Evolutionary conservation across 495 filamentous ascomycete genomes (phyloP).

Genomic region (Tuber umbilicatum): DNA sequence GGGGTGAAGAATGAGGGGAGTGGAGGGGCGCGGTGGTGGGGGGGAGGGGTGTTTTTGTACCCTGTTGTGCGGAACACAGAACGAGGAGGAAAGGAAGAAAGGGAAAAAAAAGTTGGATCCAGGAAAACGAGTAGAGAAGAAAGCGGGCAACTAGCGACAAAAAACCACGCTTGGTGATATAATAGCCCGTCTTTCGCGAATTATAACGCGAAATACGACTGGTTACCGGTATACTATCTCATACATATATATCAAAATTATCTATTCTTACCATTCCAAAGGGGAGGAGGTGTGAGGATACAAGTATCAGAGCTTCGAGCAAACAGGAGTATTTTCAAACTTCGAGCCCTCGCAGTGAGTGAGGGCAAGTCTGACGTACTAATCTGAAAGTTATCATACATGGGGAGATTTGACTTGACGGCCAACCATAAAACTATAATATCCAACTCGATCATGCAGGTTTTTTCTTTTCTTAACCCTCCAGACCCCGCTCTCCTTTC

Average conservation of each 20-base stretch:
- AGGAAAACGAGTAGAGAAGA: not conserved
- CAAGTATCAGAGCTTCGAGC: not conserved
- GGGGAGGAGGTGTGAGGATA: not conserved
- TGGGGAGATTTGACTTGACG: not conserved
- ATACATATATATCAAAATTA: not conserved
- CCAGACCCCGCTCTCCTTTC: not conserved
- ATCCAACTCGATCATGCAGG: not conserved
- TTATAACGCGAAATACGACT: not conserved
- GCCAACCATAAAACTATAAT: not conserved
- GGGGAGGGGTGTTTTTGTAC: constrained; percentile 5
- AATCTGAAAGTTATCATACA: not conserved
- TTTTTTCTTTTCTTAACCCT: not conserved
- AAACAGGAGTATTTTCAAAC: not conserved
- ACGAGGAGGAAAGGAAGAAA: not conserved
- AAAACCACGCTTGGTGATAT: not conserved
- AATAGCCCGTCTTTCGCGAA: not conserved
- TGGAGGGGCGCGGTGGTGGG: constrained; percentile 4
- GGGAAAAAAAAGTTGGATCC: not conserved
- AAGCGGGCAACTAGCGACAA: not conserved
- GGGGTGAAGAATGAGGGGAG: constrained; percentile 3
- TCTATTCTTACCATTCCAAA: not conserved
- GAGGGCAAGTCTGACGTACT: not conserved
- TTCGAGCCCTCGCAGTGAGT: not conserved
- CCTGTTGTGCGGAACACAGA: not conserved
- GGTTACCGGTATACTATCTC: not conserved